phyloP scores from a whole-genome alignment of 805 yeast genomes.

The Candida suzukii region DNA sequence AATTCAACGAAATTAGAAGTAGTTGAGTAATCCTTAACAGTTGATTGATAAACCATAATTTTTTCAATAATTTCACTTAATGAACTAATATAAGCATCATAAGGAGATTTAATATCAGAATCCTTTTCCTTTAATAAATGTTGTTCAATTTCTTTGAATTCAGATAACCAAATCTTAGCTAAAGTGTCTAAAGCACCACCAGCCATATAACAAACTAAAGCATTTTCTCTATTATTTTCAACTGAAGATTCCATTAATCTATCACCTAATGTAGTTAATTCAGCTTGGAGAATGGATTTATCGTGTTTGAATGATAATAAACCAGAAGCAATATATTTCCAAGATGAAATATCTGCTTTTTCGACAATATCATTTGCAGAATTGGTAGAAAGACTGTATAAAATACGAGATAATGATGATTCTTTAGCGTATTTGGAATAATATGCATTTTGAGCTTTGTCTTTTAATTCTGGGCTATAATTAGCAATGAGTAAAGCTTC shows the following conservation, averaged over 20 bases:
- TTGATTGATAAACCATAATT: slow-evolving; percentile 64
- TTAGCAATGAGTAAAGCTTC: slow-evolving; percentile 84
- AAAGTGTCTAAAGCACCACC: slow-evolving; percentile 78
- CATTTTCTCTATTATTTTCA: slow-evolving; percentile 52
- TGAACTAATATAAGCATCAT: slow-evolving; percentile 80
- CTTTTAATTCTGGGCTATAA: slow-evolving; percentile 54
- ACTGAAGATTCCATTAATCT: slow-evolving; percentile 46
- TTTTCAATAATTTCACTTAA: slow-evolving; percentile 79
- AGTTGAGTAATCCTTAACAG: slow-evolving; percentile 28
- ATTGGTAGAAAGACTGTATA: slow-evolving; percentile 55
- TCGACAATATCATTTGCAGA: slow-evolving; percentile 62
- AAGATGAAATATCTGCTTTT: slow-evolving; percentile 68
- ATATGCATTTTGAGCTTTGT: slow-evolving; percentile 65
- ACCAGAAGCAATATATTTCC: slow-evolving; percentile 78
- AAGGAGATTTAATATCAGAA: slow-evolving; percentile 46
- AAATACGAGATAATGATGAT: slow-evolving; percentile 61
- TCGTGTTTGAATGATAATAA: slow-evolving; percentile 50
- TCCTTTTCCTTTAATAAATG: slow-evolving; percentile 38
- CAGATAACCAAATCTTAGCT: slow-evolving; percentile 77
- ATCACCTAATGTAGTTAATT: slow-evolving; percentile 69
- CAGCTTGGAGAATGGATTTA: slow-evolving; percentile 40
- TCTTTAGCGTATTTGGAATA: slow-evolving; percentile 47
- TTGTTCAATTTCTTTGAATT: slow-evolving; percentile 39
- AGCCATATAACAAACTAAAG: slow-evolving; percentile 70
- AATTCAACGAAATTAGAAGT: slow-evolving; percentile 37